Evolutionary conservation across 1,284 basidiomycete species (phyloP).

Genomic region (Cutaneotrichosporon cavernicola): DNA sequence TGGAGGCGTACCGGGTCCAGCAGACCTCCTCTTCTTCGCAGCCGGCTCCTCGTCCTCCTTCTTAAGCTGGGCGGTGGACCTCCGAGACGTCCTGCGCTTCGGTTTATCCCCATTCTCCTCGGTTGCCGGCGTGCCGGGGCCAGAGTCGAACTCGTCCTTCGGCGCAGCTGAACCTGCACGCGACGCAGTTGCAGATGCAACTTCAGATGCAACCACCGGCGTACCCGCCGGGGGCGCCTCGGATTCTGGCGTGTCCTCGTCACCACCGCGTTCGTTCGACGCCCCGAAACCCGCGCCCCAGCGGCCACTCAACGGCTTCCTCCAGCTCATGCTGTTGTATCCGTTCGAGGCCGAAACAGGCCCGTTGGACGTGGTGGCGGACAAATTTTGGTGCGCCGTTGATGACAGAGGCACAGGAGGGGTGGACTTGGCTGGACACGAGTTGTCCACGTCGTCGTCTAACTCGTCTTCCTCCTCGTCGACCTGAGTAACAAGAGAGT

Average conservation of each 20-base stretch:
- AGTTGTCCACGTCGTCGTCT: conserved; percentile 23
- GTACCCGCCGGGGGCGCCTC: conserved; percentile 3
- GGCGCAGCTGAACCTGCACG: conserved; percentile 21
- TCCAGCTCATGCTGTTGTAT: conserved; percentile 24
- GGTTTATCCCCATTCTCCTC: conserved; percentile 18
- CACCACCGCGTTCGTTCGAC: conserved; percentile 42
- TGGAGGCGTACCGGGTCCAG: conserved; percentile 36
- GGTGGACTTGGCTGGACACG: conserved; percentile 5
- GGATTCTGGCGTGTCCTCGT: conserved; percentile 25
- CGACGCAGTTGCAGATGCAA: conserved; percentile 8
- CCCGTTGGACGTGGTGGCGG: conserved; percentile 4
- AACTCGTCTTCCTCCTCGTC: conserved; percentile 27
- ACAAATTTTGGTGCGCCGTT: not conserved
- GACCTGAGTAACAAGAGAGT: conserved; percentile 16
- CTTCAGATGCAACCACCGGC: conserved; percentile 8
- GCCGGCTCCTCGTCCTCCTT: conserved; percentile 20
- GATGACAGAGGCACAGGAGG: not conserved
- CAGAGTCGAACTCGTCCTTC: conserved; percentile 25
- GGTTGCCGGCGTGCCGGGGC: conserved; percentile 11
- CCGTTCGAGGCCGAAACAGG: not conserved
- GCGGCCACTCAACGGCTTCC: conserved; percentile 26
- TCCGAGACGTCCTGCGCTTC: conserved; percentile 15
- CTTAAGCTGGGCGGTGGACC: conserved; percentile 13
- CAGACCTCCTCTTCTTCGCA: conserved; percentile 25
- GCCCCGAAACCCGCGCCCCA: conserved; percentile 37